Conservation (phyloP, 2,329 filamentous ascomycete genomes). For the Xylariaceae sp. region DNA sequence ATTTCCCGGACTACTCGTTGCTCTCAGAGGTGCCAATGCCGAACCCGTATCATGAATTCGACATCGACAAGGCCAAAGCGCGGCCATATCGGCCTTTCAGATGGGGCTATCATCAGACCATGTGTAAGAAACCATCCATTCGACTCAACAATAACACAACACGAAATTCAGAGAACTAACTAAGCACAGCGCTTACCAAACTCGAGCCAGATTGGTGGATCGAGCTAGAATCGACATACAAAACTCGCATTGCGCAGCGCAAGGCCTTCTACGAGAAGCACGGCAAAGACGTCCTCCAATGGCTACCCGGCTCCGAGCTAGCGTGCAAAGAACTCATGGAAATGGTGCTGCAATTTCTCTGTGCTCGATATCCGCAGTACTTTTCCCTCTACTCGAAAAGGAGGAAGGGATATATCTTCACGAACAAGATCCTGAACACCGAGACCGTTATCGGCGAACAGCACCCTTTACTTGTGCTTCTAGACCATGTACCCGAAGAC, state of each 20-base stretch:
- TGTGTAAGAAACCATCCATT: slow-evolving; percentile 59
- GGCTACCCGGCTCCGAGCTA: slow-evolving; percentile 70
- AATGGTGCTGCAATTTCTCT: slow-evolving; percentile 77
- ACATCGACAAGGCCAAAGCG: slow-evolving; percentile 63
- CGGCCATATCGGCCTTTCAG: slow-evolving; percentile 77
- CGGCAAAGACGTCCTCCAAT: slow-evolving; percentile 60
- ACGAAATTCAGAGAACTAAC: slow-evolving; percentile 2
- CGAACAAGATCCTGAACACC: slow-evolving; percentile 65
- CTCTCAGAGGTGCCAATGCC: slow-evolving; percentile 74
- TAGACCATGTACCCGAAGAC: slow-evolving; percentile 80
- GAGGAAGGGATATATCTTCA: slow-evolving; percentile 56
- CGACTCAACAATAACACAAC: neutral
- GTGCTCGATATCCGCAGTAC: slow-evolving; percentile 69
- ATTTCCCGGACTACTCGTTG: slow-evolving; percentile 74
- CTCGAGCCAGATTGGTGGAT: slow-evolving; percentile 83
- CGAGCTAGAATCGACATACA: slow-evolving; percentile 76
- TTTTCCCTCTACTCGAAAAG: slow-evolving; percentile 58
- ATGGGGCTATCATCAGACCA: slow-evolving; percentile 86
- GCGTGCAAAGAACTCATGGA: slow-evolving; percentile 87
- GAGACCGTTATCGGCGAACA: slow-evolving; percentile 56
- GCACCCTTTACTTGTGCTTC: slow-evolving; percentile 64
- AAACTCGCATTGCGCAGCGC: slow-evolving; percentile 63
- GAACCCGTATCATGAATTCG: slow-evolving; percentile 57
- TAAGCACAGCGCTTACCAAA: slow-evolving; percentile 62
- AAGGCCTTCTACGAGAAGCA: slow-evolving; percentile 60